Percentiles rank a stretch among this genome's conserved stretches.
Conservation (phyloP, 2,329 filamentous ascomycete species). For the Calonectria fujianensis region DNA sequence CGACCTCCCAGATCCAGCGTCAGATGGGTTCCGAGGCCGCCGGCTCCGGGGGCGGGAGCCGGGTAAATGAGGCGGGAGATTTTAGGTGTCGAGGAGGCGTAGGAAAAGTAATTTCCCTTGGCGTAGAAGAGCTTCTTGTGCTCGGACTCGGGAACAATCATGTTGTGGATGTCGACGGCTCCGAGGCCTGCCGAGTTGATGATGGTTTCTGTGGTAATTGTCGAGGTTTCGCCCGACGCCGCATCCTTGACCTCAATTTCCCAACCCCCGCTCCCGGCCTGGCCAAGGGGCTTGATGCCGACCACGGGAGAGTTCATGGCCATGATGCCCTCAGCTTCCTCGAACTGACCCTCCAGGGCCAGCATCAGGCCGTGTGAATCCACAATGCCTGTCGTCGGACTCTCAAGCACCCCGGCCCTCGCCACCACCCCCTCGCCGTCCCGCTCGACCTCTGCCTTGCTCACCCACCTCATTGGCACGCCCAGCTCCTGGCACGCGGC, state of each 20-base stretch:
- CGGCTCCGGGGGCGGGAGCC: conserved; percentile 86
- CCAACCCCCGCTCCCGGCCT: conserved; percentile 79
- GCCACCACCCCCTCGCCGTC: conserved; percentile 87
- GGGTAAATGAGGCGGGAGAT: conserved; percentile 90
- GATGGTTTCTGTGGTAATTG: conserved; percentile 84
- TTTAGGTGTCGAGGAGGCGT: conserved; percentile 77
- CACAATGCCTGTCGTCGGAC: conserved; percentile 90
- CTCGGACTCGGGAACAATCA: conserved; percentile 78
- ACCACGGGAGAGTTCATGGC: conserved; percentile 82
- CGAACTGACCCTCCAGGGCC: conserved; percentile 84
- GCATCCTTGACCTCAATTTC: conserved; percentile 75
- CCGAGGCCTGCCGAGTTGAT: conserved; percentile 93
- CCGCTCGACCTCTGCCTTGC: conserved; percentile 74
- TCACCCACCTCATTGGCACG: conserved; percentile 85
- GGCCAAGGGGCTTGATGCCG: conserved; percentile 70
- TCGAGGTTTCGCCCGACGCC: conserved; percentile 67
- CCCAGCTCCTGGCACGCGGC: conserved; percentile 63
- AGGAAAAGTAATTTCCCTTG: conserved; percentile 97
- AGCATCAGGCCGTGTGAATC: conserved; percentile 92
- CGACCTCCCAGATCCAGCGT: conserved; percentile 91
- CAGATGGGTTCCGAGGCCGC: conserved; percentile 92
- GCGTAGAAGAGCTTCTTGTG: conserved; percentile 84
- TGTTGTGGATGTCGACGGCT: conserved; percentile 87
- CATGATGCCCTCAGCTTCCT: conserved; percentile 85
- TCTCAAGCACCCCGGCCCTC: conserved; percentile 78